Evolutionary conservation across 805 yeast species (phyloP).

Genomic region (Sugiyamaella lignohabitans): DNA sequence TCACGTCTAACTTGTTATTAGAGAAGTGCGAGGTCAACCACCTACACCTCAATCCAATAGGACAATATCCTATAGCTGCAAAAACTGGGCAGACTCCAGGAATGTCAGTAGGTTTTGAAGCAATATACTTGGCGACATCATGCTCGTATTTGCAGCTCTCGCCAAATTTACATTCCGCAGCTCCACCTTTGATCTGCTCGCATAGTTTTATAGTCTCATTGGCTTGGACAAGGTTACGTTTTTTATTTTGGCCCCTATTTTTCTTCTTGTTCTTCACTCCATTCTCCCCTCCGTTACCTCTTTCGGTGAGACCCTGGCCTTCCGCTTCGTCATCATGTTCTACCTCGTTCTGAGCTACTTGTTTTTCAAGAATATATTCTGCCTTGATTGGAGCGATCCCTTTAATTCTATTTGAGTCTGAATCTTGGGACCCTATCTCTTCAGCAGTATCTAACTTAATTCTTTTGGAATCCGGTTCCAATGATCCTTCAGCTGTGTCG

Average conservation of each 20-base stretch:
- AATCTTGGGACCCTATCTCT: neutral
- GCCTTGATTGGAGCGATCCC: constrained; percentile 76
- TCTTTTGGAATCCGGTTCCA: neutral
- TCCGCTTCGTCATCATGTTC: constrained; percentile 23
- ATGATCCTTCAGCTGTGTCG: neutral
- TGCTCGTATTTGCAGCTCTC: constrained; percentile 73
- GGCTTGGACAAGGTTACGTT: constrained; percentile 64
- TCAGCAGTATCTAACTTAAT: too few species aligned
- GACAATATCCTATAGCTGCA: constrained; percentile 78
- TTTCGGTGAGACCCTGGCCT: constrained; percentile 20
- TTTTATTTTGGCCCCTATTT: constrained; percentile 76
- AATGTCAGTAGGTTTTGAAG: constrained; percentile 62
- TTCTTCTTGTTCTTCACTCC: constrained; percentile 41
- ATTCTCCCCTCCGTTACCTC: constrained; percentile 41
- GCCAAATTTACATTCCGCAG: constrained; percentile 49
- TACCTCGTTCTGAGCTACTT: constrained; percentile 6
- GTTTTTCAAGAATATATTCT: constrained; percentile 47
- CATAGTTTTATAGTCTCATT: constrained; percentile 64
- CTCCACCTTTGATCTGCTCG: constrained; percentile 43
- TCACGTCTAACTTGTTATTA: constrained; percentile 38
- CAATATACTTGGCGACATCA: constrained; percentile 59
- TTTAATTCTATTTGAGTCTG: constrained; percentile 28
- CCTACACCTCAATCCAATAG: constrained; percentile 86
- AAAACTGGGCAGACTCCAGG: constrained; percentile 81
- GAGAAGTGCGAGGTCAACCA: constrained; percentile 71